Evolutionary conservation across 2,329 filamentous ascomycete genomes (phyloP).

Genomic region (Pyricularia sp.): DNA sequence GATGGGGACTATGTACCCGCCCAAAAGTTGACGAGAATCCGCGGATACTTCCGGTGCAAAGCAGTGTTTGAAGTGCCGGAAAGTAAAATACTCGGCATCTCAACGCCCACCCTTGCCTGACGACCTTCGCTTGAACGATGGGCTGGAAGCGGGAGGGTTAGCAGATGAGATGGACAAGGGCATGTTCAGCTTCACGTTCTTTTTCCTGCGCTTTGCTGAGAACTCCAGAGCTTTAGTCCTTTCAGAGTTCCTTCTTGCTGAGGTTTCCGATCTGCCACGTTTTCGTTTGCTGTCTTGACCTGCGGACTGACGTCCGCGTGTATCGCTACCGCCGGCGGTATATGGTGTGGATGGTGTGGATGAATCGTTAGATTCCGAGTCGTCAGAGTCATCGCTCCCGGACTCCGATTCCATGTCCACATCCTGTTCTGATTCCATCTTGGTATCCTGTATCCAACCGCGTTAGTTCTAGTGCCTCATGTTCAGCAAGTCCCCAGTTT

Average conservation of each 20-base stretch:
- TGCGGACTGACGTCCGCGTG: background rate
- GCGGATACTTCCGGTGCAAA: background rate
- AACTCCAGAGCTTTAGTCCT: slow-evolving; percentile 38
- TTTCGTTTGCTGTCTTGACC: slow-evolving; percentile 6
- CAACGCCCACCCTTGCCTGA: background rate
- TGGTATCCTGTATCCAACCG: background rate
- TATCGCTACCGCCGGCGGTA: background rate
- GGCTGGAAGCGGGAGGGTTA: background rate
- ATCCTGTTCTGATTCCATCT: background rate
- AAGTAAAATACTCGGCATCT: background rate
- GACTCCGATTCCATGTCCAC: slow-evolving; percentile 19
- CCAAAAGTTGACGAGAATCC: background rate
- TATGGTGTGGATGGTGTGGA: slow-evolving; percentile 13
- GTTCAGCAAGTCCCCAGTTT: background rate
- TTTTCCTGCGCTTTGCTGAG: slow-evolving; percentile 51
- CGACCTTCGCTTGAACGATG: background rate
- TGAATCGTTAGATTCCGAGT: slow-evolving; percentile 20
- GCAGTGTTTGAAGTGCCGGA: background rate
- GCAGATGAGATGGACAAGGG: slow-evolving; percentile 49
- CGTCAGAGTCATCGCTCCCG: slow-evolving; percentile 25
- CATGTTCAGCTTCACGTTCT: slow-evolving; percentile 56
- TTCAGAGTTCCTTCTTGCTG: slow-evolving; percentile 35
- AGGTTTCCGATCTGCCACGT: slow-evolving; percentile 11
- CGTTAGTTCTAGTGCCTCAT: background rate
- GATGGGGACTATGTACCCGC: background rate